These are phyloP conservation scores for Miscanthus lutarioriparius DNA, from an alignment of 176 grass and related monocot genomes.

Conservation along the genomic window DNA sequence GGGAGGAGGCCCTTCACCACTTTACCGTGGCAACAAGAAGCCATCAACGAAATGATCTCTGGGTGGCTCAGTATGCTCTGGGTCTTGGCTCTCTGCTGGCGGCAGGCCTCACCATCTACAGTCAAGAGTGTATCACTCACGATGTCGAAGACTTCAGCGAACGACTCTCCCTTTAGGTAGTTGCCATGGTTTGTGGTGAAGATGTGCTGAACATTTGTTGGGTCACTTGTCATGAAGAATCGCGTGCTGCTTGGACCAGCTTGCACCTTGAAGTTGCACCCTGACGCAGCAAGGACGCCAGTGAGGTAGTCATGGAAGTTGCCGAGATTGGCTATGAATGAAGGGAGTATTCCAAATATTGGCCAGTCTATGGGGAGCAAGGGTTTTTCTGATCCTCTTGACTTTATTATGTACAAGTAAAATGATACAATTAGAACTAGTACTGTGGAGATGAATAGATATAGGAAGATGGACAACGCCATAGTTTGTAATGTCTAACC, in stretches of 20 bases:
- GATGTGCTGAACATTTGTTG: background rate
- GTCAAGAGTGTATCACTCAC: background rate
- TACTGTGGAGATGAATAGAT: background rate
- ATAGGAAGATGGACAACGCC: background rate
- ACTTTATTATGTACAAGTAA: background rate
- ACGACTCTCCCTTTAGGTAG: background rate
- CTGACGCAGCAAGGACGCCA: background rate
- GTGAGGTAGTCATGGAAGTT: background rate
- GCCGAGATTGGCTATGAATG: background rate
- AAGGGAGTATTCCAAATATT: background rate
- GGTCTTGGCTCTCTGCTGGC: background rate
- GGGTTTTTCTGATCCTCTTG: background rate
- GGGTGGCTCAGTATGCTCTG: background rate
- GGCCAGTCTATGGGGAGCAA: background rate
- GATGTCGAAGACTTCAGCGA: background rate
- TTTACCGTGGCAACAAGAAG: background rate
- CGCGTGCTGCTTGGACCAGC: background rate
- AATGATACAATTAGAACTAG: background rate
- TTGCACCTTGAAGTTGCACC: background rate
- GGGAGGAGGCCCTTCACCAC: background rate
- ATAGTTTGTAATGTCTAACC: background rate
- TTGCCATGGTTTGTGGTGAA: background rate
- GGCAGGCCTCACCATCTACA: background rate
- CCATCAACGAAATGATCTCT: background rate
- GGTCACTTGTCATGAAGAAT: background rate